These are phyloP conservation scores for Gaertneriomyces sp. DNA, from an alignment of 192 early-diverging fungal species.

Conservation along the genomic window DNA sequence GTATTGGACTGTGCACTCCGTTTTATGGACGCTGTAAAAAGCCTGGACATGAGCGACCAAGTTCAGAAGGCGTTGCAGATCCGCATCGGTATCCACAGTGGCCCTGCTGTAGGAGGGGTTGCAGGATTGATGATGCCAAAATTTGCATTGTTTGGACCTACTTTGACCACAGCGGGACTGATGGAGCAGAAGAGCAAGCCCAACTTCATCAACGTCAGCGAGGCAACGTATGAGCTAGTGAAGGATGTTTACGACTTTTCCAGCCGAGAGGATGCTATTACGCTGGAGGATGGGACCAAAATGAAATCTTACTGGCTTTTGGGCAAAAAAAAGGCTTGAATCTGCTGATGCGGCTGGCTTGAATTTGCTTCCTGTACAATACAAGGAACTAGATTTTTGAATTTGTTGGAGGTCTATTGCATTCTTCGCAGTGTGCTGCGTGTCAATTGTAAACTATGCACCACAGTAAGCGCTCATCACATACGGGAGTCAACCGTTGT, in stretches of 20 bases:
- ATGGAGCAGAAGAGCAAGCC: constrained; percentile 44
- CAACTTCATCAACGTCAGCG: constrained; percentile 40
- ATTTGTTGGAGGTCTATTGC: too few relatives aligned
- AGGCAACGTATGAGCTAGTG: constrained; percentile 36
- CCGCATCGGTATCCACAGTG: constrained; percentile 48
- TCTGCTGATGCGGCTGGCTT: too few relatives aligned
- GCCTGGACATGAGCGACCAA: constrained; percentile 48
- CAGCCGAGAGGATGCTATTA: not conserved
- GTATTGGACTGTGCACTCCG: constrained; percentile 40
- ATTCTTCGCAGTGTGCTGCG: too few relatives aligned
- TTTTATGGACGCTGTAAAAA: constrained; percentile 37
- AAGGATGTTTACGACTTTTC: constrained; percentile 21
- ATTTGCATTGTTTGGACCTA: constrained; percentile 45
- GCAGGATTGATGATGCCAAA: constrained; percentile 45
- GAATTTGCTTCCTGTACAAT: too few relatives aligned
- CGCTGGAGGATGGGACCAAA: constrained; percentile 25
- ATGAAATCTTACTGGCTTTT: constrained; percentile 39
- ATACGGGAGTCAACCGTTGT: too few relatives aligned
- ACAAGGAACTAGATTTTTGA: too few relatives aligned
- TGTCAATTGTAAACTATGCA: too few relatives aligned
- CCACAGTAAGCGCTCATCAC: too few relatives aligned
- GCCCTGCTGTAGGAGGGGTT: constrained; percentile 45
- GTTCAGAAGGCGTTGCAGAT: constrained; percentile 31
- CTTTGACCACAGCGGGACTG: constrained; percentile 39
- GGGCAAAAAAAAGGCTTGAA: constrained; percentile 20